Evolutionary conservation across 768 basidiomycete species (phyloP).

Genomic region (Amylocystis lapponica): DNA sequence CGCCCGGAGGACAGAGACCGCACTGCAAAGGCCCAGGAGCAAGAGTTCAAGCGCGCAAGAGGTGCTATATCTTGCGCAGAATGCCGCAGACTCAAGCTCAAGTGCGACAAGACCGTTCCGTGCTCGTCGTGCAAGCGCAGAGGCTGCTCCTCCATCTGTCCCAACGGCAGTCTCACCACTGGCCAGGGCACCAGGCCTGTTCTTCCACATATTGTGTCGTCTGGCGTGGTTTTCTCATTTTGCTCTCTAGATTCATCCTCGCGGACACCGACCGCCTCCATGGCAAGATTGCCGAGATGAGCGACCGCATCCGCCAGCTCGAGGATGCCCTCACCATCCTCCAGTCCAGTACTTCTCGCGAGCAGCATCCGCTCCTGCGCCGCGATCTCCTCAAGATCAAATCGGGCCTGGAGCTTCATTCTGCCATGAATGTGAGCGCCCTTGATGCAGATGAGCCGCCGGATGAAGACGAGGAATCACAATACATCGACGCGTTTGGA

Average conservation of each 20-base stretch:
- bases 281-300: conserved; percentile 59
- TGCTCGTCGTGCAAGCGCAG: conserved; percentile 57
- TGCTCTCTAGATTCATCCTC: conserved; percentile 46
- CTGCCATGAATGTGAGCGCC: conserved; percentile 9
- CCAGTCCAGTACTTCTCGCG: conserved; percentile 48
- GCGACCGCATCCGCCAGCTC: conserved; percentile 61
- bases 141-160: conserved; percentile 74
- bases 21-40: conserved; percentile 33
- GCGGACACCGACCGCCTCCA: conserved; percentile 64
- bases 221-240: background rate
- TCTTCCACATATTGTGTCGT: background rate
- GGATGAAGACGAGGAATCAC: conserved; percentile 25
- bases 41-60: conserved; percentile 67
- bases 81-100: conserved; percentile 39
- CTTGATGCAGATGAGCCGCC: conserved; percentile 9
- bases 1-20: conserved; percentile 20
- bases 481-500: conserved; percentile 36
- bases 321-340: conserved; percentile 62
- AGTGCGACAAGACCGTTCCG: conserved; percentile 64
- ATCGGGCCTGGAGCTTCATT: conserved; percentile 46
- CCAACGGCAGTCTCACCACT: conserved; percentile 70
- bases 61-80: conserved; percentile 78
- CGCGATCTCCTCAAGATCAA: conserved; percentile 51
- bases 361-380: conserved; percentile 51
- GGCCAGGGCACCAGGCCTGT: conserved; percentile 72